Evolutionary conservation across 139 green algal species (phyloP).

Genomic region (Picochlorum sp.): DNA sequence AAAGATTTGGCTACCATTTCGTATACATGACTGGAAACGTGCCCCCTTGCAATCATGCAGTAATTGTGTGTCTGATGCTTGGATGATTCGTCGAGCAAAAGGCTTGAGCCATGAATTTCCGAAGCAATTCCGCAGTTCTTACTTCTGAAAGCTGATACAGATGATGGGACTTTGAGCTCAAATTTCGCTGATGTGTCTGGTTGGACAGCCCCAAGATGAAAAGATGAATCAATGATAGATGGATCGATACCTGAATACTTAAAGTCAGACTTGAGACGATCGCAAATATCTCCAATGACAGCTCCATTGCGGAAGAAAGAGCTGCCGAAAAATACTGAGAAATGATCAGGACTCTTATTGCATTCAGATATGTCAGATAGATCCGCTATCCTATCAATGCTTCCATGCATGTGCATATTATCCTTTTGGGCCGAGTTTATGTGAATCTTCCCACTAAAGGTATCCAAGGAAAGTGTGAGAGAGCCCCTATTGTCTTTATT

Average conservation of each 20-base stretch:
- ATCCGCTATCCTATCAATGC: too few relatives aligned
- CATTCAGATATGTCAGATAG: too few relatives aligned
- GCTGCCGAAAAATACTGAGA: too few relatives aligned
- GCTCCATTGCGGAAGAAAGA: too few relatives aligned
- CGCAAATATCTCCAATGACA: neutral
- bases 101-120: too few relatives aligned
- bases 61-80: neutral
- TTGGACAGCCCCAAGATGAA: neutral
- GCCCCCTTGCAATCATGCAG: neutral
- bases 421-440: neutral
- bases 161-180: neutral
- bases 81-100: too few relatives aligned
- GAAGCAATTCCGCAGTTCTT: too few relatives aligned
- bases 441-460: neutral
- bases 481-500: neutral
- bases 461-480: neutral
- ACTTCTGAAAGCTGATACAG: neutral
- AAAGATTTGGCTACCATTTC: neutral
- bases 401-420: too few relatives aligned
- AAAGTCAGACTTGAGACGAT: neutral
- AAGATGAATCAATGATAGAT: neutral
- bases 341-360: too few relatives aligned
- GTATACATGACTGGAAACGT: neutral
- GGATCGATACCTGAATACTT: neutral
- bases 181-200: neutral